Evolutionary conservation across 345 rosid species (phyloP), one percentile per base, ranked within the genome.

Genomic region (Hevea brasiliensis): DNA sequence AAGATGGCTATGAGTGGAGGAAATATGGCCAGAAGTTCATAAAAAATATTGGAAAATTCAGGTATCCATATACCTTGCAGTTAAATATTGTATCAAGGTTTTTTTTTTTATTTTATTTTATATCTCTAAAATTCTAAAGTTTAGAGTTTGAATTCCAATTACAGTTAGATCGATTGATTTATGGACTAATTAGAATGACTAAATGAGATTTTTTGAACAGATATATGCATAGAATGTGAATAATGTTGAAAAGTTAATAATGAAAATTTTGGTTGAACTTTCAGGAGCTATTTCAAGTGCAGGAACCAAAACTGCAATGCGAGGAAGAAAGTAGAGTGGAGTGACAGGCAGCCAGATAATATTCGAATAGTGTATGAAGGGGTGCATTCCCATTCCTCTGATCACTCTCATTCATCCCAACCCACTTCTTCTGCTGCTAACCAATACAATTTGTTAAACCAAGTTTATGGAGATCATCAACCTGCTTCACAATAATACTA

Each of bases 21-120:
- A 85, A 85, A 66, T 85, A 85, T 56, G 88, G 88, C 61, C 84
- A 85, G 41, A 85, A 85, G 67, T 82, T 80, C 72, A 85, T 82
- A 15, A 73, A 74, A 64, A 80, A 29, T 32, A 85, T 80, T 48
- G 72, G 76, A 44, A 85, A 82, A 45, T 67, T 57, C 74, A 82
- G 88, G 88, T 82, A 74, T 13, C 18, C 37, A 35, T 68, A 7
- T 18, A 44, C 17, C 14, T 44, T 21, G 6, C 8, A 23, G 13
- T 26, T 14, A n/a, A n/a, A n/a, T n/a, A n/a, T n/a, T n/a, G n/a
- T n/a, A n/a, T n/a, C n/a, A n/a, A n/a, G n/a, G n/a, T n/a, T n/a
- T n/a, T 23, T 32, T 3, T 17, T 53, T 9, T 17, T 2, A 50
- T 50, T 12, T 17, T 11, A 20, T 53, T 53, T 5, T 7, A 51